A percentile compares a stretch with the other conserved stretches of the same genome.
Conservation (phyloP, 2,329 filamentous ascomycete species). For the Ophiostoma novo-ulmi region DNA sequence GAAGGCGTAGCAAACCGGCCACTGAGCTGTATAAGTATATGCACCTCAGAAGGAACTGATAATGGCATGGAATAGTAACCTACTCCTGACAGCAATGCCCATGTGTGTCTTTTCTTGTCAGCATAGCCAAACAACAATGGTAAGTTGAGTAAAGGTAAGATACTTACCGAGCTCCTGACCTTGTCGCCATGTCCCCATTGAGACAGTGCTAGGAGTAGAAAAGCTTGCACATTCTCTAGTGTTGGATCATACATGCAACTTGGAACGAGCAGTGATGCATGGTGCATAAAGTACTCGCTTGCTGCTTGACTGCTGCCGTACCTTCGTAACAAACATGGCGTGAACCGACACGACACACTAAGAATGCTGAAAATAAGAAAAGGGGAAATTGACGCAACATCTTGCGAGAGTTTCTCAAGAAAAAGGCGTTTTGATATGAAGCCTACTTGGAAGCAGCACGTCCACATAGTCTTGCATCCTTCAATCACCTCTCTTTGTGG, state of each 20-base stretch:
- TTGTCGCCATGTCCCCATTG: constrained; percentile 36
- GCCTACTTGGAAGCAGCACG: constrained; percentile 32
- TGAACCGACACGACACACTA: constrained; percentile 22
- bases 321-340: constrained; percentile 22
- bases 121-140: background rate
- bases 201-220: constrained; percentile 33
- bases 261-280: constrained; percentile 26
- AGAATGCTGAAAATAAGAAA: constrained; percentile 28
- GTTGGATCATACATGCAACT: constrained; percentile 30
- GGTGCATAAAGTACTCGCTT: constrained; percentile 30
- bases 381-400: constrained; percentile 25
- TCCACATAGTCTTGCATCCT: constrained; percentile 30
- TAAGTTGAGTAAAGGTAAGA: no score
- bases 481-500: constrained; percentile 29
- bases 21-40: constrained; percentile 28
- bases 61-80: background rate
- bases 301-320: constrained; percentile 29
- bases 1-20: constrained; percentile 50
- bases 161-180: constrained; percentile 31
- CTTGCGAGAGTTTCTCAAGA: constrained; percentile 28
- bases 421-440: constrained; percentile 33
- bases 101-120: constrained; percentile 22
- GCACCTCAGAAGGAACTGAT: background rate
- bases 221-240: constrained; percentile 32
- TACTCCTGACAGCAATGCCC: constrained; percentile 31